Percentiles rank a stretch among this genome's conserved stretches.
Conservation (phyloP, 2,329 filamentous ascomycete genomes). For the Berkeleyomyces rouxiae region DNA sequence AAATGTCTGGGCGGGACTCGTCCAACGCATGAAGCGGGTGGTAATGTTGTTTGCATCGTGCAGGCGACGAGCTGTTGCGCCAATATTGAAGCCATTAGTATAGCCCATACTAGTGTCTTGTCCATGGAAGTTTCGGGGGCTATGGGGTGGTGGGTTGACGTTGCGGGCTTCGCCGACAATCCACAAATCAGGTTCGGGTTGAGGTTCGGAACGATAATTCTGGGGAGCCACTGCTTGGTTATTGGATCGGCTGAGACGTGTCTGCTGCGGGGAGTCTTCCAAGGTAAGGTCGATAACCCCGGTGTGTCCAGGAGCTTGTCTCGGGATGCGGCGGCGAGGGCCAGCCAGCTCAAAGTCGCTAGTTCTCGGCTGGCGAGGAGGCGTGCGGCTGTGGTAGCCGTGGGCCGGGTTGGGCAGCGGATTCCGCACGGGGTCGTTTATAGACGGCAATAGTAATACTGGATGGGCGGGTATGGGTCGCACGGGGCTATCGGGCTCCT, state of each 20-base stretch:
- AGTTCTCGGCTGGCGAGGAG: neutral
- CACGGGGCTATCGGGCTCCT: conserved; percentile 31
- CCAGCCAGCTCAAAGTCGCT: neutral
- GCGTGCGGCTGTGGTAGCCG: conserved; percentile 18
- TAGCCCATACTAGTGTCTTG: neutral
- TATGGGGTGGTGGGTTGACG: neutral
- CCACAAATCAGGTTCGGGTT: neutral
- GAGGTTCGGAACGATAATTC: neutral
- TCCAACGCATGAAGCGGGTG: neutral
- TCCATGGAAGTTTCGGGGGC: neutral
- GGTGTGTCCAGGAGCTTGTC: neutral
- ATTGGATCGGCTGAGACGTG: neutral
- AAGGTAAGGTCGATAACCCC: conserved; percentile 36
- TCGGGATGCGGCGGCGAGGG: neutral
- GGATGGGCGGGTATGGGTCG: neutral
- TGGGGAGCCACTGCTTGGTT: neutral
- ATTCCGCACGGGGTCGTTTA: conserved; percentile 26
- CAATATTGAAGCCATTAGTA: neutral
- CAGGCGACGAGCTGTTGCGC: neutral
- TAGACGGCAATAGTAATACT: conserved; percentile 4
- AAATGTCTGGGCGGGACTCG: neutral
- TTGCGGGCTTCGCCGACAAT: neutral
- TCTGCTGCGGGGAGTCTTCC: conserved; percentile 22
- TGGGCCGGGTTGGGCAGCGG: conserved; percentile 27
- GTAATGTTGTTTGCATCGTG: neutral